These are phyloP conservation scores for Eucalyptus pauciflora DNA, from an alignment of 345 rosid species.

Conservation along the genomic window DNA sequence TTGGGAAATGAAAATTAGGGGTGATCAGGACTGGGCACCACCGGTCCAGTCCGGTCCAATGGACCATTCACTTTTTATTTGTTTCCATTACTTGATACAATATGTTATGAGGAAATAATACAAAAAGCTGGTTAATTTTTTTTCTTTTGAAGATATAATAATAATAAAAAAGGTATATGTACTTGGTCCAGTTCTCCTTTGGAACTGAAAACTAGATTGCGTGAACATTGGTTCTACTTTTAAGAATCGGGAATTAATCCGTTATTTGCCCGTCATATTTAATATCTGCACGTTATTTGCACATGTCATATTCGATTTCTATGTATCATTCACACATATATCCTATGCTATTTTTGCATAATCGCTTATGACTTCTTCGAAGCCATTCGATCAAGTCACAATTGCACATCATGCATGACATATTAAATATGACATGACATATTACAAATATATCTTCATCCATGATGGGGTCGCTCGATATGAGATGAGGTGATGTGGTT, in stretches of 20 bases:
- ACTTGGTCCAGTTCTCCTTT: no score
- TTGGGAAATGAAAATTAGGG: background rate
- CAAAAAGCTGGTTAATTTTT: no score
- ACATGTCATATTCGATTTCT: background rate
- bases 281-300: accelerated
- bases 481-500: accelerated
- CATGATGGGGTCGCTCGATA: accelerated
- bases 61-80: no score
- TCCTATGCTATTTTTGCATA: background rate
- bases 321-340: accelerated
- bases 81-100: no score
- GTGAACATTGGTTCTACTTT: accelerated
- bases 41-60: accelerated
- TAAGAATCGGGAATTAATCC: accelerated
- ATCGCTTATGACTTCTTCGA: background rate
- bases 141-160: no score
- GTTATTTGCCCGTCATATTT: background rate
- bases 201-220: accelerated
- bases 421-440: background rate
- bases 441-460: background rate
- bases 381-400: background rate
- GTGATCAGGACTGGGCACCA: no score
- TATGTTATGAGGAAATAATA: no score
- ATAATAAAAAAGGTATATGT: no score
- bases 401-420: background rate